Percentiles rank a stretch among this genome's conserved stretches.
phyloP scores from a whole-genome alignment of 345 rosid genomes.

The Erucastrum elatum region DNA sequence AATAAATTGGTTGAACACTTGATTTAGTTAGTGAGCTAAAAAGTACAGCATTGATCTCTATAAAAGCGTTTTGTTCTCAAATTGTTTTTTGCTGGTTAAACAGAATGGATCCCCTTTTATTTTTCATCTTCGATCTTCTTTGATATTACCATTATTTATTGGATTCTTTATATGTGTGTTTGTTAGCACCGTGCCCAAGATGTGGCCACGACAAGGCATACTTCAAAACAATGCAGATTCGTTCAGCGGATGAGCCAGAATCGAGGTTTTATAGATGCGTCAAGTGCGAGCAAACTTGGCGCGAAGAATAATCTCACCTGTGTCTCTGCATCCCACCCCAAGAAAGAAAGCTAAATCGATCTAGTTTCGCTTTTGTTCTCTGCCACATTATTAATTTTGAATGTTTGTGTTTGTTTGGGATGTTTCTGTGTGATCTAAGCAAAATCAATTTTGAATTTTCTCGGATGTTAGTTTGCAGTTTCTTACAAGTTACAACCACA shows the following conservation, averaged over 20 bases:
- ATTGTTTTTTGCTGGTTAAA: not conserved
- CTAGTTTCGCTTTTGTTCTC: not conserved
- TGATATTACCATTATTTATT: not conserved
- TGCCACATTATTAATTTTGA: not conserved
- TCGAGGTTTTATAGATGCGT: constrained; percentile 38
- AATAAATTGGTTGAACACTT: not conserved
- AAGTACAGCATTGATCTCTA: too few relatives aligned
- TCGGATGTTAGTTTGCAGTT: not conserved
- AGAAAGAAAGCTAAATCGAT: too few relatives aligned
- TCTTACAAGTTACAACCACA: not conserved
- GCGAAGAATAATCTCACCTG: constrained; percentile 26
- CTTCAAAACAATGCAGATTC: constrained; percentile 41
- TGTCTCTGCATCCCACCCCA: too few relatives aligned
- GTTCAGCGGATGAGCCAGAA: constrained; percentile 43
- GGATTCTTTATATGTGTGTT: not conserved
- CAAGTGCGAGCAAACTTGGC: constrained; percentile 39
- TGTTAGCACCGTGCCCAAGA: constrained; percentile 35
- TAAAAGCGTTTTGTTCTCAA: not conserved
- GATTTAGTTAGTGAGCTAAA: not conserved
- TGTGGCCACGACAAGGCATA: constrained; percentile 37
- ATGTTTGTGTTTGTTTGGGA: not conserved
- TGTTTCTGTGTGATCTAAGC: not conserved
- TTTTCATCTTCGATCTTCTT: not conserved
- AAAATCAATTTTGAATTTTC: not conserved
- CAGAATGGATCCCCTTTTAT: not conserved